Base-by-base conservation (phyloP, 345 rosid genomes). In the Salix caprea region DNA sequence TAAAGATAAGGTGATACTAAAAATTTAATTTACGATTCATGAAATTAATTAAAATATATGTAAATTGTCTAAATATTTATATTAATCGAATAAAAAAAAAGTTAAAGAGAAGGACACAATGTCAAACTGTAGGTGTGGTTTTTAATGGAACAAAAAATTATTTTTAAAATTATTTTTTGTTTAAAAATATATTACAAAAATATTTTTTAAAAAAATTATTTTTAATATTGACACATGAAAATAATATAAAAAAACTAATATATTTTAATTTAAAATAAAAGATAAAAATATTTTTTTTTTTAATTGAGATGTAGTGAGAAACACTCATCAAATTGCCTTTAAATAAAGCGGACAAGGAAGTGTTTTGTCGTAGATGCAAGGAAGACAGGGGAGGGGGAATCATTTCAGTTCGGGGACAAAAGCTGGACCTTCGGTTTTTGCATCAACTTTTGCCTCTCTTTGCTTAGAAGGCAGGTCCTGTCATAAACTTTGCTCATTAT, bases 401-500 rank as follows among this genome's bases (percentile, higher is more conserved):
- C 73, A 82, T 77, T 70, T 36, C 67, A 60, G 71, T 9, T 28
- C 36, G 78, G 82, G 34, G 81, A 84, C 89, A 86, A 86, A 84
- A 84, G 82, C 87, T 80, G 85, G 74, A 36, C 40, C 74, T 58
- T 77, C 26, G 69, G 71, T 73, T 13, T 71, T 28, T 6, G 67
- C 23, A 36, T 21, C 48, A 12, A 70, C 44, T 72, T 71, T 40
- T 78, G 16, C n/a, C 14, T 79, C 81, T 44, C 87, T 86, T 86
- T 79, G 78, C 87, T 86, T 86, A 26, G 48, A 86, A 84, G 83
- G 74, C 83, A 84, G 76, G 84, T 69, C 69, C 62, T 80, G 79
- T 79, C 84, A 65, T 71, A 10, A 72, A 30, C 74, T 58, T 44
- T 65, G 42, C 36, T 71, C 70, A 86, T 77, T 50, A 76, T 78